Evolutionary conservation across 345 rosid genomes (phyloP).

Genomic region (Capsella bursapastoris): DNA sequence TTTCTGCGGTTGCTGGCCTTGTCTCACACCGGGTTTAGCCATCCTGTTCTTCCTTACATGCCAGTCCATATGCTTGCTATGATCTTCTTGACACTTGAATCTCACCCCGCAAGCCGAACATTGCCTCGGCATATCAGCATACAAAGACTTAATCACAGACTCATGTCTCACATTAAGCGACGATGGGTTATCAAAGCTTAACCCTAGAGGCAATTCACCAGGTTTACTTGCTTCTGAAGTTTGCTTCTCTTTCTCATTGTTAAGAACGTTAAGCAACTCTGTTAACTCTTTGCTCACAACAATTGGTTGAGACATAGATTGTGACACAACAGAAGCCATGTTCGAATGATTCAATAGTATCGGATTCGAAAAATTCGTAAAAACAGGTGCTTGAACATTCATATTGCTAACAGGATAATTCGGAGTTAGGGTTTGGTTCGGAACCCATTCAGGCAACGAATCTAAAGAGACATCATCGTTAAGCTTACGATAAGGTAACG

Average conservation of each 20-base stretch:
- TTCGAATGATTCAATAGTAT: background rate
- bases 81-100: slow-evolving; percentile 49
- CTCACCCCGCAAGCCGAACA: slow-evolving; percentile 47
- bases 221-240: background rate
- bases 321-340: slow-evolving; percentile 9
- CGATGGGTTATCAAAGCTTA: slow-evolving; percentile 34
- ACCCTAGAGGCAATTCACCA: background rate
- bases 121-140: slow-evolving; percentile 51
- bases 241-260: slow-evolving; percentile 7
- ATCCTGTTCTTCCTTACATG: slow-evolving; percentile 49
- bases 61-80: slow-evolving; percentile 56
- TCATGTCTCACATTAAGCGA: slow-evolving; percentile 42
- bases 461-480: slow-evolving; percentile 22
- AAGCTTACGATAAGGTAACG: slow-evolving; percentile 36
- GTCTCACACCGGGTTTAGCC: background rate
- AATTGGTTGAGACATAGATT: slow-evolving; percentile 10
- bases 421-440: slow-evolving; percentile 3
- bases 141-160: slow-evolving; percentile 41
- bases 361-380: background rate
- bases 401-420: background rate
- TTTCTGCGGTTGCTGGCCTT: background rate
- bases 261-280: slow-evolving; percentile 13
- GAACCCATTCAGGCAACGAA: slow-evolving; percentile 42
- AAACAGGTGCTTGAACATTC: background rate
- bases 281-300: slow-evolving; percentile 22